Evolutionary conservation across 176 grass and related monocot species (phyloP).

Genomic region (Oryza rufipogon): DNA sequence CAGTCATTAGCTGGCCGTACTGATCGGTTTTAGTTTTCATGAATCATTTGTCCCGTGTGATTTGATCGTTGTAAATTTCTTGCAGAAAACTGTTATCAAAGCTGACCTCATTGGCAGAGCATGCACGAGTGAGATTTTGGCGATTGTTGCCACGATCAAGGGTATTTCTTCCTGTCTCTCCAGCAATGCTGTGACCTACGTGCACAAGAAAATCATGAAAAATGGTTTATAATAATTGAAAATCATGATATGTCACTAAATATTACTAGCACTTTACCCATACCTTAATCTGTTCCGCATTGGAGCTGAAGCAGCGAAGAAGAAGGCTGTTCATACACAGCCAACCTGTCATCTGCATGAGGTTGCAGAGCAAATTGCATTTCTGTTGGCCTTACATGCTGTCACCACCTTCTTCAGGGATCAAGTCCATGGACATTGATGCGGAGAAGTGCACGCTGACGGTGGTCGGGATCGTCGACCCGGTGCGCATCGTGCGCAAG

Average conservation of each 20-base stretch:
- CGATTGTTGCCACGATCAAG: constrained; percentile 40
- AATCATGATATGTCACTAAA: background rate
- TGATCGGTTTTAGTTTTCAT: background rate
- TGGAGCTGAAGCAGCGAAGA: background rate
- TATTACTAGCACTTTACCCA: background rate
- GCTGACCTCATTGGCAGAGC: constrained; percentile 39
- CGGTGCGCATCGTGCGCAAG: constrained; percentile 40
- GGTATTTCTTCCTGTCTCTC: constrained; percentile 23
- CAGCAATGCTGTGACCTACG: background rate
- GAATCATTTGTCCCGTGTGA: background rate
- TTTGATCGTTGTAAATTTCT: background rate
- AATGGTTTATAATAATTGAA: background rate
- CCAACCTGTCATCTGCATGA: background rate
- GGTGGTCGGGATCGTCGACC: constrained; percentile 60
- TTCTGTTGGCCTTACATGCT: background rate
- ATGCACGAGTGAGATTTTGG: constrained; percentile 46
- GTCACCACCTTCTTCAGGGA: constrained; percentile 25
- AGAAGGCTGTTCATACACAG: background rate
- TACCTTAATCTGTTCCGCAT: background rate
- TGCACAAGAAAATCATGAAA: background rate
- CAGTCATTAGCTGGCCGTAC: background rate
- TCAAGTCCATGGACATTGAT: constrained; percentile 59
- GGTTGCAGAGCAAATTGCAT: background rate
- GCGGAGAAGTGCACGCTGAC: constrained; percentile 60
- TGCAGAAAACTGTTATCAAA: constrained; percentile 64